These are phyloP conservation scores for Penicillium concentricum DNA, from an alignment of 2,329 filamentous ascomycete species.

Conservation along the genomic window DNA sequence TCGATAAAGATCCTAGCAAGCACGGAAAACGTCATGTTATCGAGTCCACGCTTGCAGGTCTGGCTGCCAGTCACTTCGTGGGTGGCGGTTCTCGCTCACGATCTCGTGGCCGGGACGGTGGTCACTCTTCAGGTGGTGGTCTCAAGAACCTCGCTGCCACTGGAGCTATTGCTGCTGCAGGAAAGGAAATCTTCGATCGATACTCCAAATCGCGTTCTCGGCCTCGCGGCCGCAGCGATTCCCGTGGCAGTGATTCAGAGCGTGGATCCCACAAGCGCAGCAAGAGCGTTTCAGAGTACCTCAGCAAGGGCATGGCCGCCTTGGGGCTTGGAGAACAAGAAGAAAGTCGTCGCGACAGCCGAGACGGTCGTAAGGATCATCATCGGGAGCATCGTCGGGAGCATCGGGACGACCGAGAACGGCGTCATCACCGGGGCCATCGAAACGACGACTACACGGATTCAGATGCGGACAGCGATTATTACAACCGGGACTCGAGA, in stretches of 20 bases:
- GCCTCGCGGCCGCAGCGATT: slow-evolving; percentile 39
- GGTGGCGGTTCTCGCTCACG: slow-evolving; percentile 72
- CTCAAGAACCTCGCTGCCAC: slow-evolving; percentile 45
- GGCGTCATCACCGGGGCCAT: slow-evolving; percentile 23
- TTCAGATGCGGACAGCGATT: slow-evolving; percentile 38
- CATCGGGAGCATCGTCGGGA: slow-evolving; percentile 10
- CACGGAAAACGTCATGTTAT: slow-evolving; percentile 77
- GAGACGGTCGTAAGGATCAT: slow-evolving; percentile 5
- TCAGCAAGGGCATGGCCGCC: slow-evolving; percentile 45
- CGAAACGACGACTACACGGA: slow-evolving; percentile 40
- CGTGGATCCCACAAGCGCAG: slow-evolving; percentile 44
- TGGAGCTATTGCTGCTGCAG: slow-evolving; percentile 48
- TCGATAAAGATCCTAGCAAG: slow-evolving; percentile 67
- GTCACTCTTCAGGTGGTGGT: slow-evolving; percentile 47
- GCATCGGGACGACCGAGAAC: slow-evolving; percentile 26
- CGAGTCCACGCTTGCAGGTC: slow-evolving; percentile 83
- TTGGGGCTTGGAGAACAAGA: slow-evolving; percentile 42
- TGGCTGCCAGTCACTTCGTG: slow-evolving; percentile 80
- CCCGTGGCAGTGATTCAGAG: slow-evolving; percentile 48
- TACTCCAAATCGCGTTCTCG: slow-evolving; percentile 41
- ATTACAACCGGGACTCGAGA: slow-evolving; percentile 32
- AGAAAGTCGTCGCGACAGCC: slow-evolving; percentile 23
- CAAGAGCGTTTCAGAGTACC: slow-evolving; percentile 47
- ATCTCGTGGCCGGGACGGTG: slow-evolving; percentile 63
- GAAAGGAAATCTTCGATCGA: slow-evolving; percentile 47